Conservation (phyloP, 2,329 filamentous ascomycete species). For the Fusarium tuaranense region DNA sequence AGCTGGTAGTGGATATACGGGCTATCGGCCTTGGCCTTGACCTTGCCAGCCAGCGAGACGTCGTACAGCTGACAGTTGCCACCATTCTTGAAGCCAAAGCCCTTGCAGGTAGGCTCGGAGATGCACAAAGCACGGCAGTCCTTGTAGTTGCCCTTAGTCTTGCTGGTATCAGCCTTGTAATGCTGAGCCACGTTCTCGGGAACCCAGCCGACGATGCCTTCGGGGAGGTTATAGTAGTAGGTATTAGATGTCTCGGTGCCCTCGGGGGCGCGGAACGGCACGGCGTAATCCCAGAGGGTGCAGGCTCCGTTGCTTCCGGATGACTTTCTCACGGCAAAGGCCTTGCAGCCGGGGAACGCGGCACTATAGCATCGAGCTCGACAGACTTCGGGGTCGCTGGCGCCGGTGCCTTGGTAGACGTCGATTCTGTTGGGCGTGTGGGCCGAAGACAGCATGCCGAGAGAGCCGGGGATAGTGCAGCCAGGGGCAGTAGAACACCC, state of each 20-base stretch:
- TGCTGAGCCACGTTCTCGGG: constrained; percentile 4
- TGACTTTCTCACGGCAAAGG: not conserved
- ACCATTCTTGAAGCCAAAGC: constrained; percentile 1
- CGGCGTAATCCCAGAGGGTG: not conserved
- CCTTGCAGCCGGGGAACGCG: constrained; percentile 3
- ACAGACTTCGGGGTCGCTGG: not conserved
- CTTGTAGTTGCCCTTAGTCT: constrained; percentile 7
- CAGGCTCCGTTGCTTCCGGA: not conserved
- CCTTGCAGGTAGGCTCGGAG: not conserved
- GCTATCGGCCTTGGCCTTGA: not conserved
- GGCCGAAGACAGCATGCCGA: not conserved
- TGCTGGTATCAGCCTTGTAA: not conserved
- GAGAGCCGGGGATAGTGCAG: not conserved
- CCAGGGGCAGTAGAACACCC: not conserved
- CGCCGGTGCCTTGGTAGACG: not conserved
- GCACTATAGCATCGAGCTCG: not conserved
- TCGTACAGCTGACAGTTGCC: constrained; percentile 12
- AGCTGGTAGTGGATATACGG: constrained; percentile 5
- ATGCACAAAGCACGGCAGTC: constrained; percentile 1
- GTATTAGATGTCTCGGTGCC: not conserved
- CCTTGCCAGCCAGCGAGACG: constrained; percentile 9
- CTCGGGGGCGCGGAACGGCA: not conserved
- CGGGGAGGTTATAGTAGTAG: constrained; percentile 1
- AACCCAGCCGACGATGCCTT: not conserved
- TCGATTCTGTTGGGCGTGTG: not conserved